Evolutionary conservation across 2,329 filamentous ascomycete genomes (phyloP), one percentile per base, ranked within the genome.

Genomic region (Herpotrichia juniperi): DNA sequence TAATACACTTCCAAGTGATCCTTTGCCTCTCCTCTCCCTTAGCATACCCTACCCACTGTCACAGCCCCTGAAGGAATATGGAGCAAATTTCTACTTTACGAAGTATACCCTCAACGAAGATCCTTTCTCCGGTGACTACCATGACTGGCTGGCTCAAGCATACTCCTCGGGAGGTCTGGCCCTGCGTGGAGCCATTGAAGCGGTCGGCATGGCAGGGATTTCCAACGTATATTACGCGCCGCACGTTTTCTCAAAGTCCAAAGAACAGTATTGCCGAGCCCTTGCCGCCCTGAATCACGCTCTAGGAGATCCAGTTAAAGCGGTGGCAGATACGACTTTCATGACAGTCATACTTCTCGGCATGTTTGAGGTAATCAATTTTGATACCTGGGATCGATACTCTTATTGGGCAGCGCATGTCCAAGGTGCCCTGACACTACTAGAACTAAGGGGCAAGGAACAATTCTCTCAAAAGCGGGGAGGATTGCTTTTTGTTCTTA

Each of bases 121-220:
- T 8, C 53, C 61, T 0, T 50, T 62, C n/a, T 53, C 54, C 8
- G 39, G 51, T 6, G 53, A 50, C 0, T 61, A 58, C 35, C 48
- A 54, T 16, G 22, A 43, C 14, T 66, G 64, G 62, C 52, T 68
- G 8, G 45, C 48, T 2, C 32, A 57, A 14, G 24, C 34, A 2
- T 64, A 66, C 45, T 35, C 16, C 9, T 19, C 57, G 16, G n/a
- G 28, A n/a, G 22, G 40, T 22, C 22, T 51, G n/a, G 28, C 48
- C 6, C 43, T 66, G 3, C 54, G 56, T 21, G 35, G 43, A 4
- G 55, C 57, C 4, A 64, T 68, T 10, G 63, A 68, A 42, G 65
- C 65, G 12, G 58, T 56, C 5, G 64, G 64, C 5, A 60, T 68
- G 58, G 63, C 66, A 8, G 62, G 60, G 4, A 59, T 68, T 16